Conservation (phyloP, 2,329 filamentous ascomycete genomes). For the Alternaria dauci region DNA sequence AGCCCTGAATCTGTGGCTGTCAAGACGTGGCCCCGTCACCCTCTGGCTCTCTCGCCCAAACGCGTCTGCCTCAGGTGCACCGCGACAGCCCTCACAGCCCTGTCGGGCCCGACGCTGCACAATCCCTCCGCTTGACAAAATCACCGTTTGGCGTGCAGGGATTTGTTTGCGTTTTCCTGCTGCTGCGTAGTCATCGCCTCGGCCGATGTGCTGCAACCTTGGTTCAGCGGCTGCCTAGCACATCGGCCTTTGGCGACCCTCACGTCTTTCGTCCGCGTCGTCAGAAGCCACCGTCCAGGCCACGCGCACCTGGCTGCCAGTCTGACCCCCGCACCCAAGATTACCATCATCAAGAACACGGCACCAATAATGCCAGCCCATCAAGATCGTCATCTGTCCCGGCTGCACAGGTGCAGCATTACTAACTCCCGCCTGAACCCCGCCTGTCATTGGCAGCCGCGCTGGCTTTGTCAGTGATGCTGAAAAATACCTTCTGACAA, state of each 20-base stretch:
- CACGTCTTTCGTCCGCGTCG: conserved; percentile 19
- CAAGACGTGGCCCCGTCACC: conserved; percentile 25
- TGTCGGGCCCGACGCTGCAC: conserved; percentile 7
- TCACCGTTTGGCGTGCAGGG: conserved; percentile 7
- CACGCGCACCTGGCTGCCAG: conserved; percentile 7
- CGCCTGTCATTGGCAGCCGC: conserved; percentile 15
- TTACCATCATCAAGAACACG: conserved; percentile 20
- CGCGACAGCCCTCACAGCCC: not conserved
- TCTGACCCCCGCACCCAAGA: conserved; percentile 4
- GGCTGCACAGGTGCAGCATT: conserved; percentile 24
- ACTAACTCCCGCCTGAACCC: conserved; percentile 5
- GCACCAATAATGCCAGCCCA: conserved; percentile 4
- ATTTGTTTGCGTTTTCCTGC: conserved; percentile 4
- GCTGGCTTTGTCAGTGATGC: conserved; percentile 35
- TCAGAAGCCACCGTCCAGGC: conserved; percentile 7
- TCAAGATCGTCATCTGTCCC: conserved; percentile 11
- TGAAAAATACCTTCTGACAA: conserved; percentile 44
- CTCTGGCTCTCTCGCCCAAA: conserved; percentile 28
- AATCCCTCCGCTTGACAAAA: conserved; percentile 9
- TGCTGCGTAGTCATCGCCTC: conserved; percentile 21
- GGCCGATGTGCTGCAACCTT: conserved; percentile 26
- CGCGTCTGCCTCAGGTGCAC: not conserved
- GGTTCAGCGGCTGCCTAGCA: conserved; percentile 9
- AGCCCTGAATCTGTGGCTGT: conserved; percentile 38
- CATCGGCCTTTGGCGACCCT: conserved; percentile 24